Evolutionary conservation across 805 yeast genomes (phyloP).

Genomic region (Hanseniaspora clermontiae): DNA sequence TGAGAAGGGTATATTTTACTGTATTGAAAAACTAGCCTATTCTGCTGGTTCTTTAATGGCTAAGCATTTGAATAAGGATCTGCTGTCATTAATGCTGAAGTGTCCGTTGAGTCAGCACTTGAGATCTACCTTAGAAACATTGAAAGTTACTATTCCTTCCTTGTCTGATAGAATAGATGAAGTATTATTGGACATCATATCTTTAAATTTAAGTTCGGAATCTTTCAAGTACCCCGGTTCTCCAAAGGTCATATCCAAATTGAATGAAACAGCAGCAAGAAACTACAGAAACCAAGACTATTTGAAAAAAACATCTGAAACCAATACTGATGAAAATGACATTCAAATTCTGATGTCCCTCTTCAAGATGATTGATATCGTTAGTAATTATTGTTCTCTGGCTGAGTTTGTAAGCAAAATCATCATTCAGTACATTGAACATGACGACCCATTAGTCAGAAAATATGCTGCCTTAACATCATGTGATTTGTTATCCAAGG

Average conservation of each 20-base stretch:
- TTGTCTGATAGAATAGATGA: slow-evolving; percentile 60
- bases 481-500: slow-evolving; percentile 59
- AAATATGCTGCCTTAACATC: slow-evolving; percentile 77
- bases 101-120: slow-evolving; percentile 77
- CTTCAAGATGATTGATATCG: slow-evolving; percentile 58
- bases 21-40: slow-evolving; percentile 71
- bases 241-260: slow-evolving; percentile 50
- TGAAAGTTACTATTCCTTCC: slow-evolving; percentile 67
- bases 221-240: slow-evolving; percentile 76
- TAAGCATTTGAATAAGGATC: slow-evolving; percentile 71
- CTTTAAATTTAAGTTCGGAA: slow-evolving; percentile 68
- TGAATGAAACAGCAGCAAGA: slow-evolving; percentile 54
- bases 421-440: slow-evolving; percentile 72
- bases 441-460: slow-evolving; percentile 65
- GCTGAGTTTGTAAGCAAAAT: slow-evolving; percentile 81
- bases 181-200: slow-evolving; percentile 55
- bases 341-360: slow-evolving; percentile 57
- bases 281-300: slow-evolving; percentile 67
- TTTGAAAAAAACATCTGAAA: slow-evolving; percentile 49
- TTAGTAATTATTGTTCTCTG: slow-evolving; percentile 63
- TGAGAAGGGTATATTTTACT: slow-evolving; percentile 77
- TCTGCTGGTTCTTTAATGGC: slow-evolving; percentile 91
- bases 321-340: slow-evolving; percentile 35
- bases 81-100: slow-evolving; percentile 63
- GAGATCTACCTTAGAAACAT: slow-evolving; percentile 57